Evolutionary conservation across 2,329 filamentous ascomycete species (phyloP), one percentile per base, ranked within the genome.

Genomic region (Neonectria sp.): DNA sequence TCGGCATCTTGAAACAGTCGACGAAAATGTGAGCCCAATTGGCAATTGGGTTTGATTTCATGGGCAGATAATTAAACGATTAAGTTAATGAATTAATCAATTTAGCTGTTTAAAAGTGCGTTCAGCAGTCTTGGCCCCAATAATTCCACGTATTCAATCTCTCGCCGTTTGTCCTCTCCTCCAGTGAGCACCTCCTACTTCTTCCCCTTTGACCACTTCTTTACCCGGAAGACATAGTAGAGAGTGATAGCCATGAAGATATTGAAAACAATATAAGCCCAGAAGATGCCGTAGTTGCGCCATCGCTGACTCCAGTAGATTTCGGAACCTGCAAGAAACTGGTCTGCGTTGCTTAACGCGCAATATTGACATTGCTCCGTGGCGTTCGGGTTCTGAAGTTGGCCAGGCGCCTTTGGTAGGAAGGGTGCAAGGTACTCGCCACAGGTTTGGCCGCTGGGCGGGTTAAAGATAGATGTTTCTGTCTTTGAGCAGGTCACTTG

Each of bases 251-350:
- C 90, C 2, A 85, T 81, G 45, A 80, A 79, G 45, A 92, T 85
- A 72, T 93, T 92, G 78, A 93, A 92, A 0, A 81, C 67, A 45
- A 93, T 86, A 72, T 87, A 94, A 0, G 83, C 89, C 87, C 90
- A 93, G 74, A 93, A 82, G 46, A 94, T 83, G 2, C 91, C 92
- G 65, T 90, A 93, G 75, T 94, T 92, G 63, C 91, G 84, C 91
- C 91, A 93, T 3, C 89, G 75, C 60, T 91, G 84, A 3, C 66
- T 73, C 71, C 86, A 91, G 25, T 77, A 80, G 46, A 91, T 87
- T 9, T 78, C 70, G 2, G 83, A 83, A 0, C 75, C 79, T 3
- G 81, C 79, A 0, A 91, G 76, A 58, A 79, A 93, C 78, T 94
- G 86, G 62, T 90, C 86, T 1, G 92, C 92, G n/a, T 82, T 83